Evolutionary conservation across 495 filamentous ascomycete species (phyloP), one percentile per base, ranked within the genome.

Genomic region (Xylaria bambusicola): DNA sequence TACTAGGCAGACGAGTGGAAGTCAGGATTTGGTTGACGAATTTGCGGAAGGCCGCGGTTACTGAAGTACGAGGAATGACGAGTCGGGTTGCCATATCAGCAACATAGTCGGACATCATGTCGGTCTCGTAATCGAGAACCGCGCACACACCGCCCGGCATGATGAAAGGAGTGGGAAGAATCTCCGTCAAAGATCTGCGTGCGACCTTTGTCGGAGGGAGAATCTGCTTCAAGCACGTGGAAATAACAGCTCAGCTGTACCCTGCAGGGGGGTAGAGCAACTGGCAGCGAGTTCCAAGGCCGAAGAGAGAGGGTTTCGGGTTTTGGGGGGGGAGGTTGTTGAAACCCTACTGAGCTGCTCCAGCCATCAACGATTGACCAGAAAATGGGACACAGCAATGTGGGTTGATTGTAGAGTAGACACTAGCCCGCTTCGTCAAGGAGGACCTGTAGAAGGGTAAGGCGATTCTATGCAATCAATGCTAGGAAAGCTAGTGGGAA

Each of bases 101-200:
- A 70, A 99, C 94, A 77, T 96, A 99, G 69, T 97, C 93, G 55
- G 92, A 89, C 92, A 98, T 99, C 72, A 91, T 82, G 63, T 97
- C 92, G 86, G 98, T 94, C 72, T 98, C 94, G 74, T 99, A 99
- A 79, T 99, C 95, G 72, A 99, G 84, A 73, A 95, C 88, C 55
- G 91, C 90, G 66, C 94, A 93, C 38, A 99, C 95, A 65, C 94
- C 94, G 77, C 94, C 94, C 62, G 73, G 83, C 78, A 81, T 81
- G 63, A 70, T 80, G 73, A 36, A 61, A 50, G 68, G 45, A 63
- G 42, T 58, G 55, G 41, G 33, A 31, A 61, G 27, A 12, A 52
- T 31, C 64, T 64, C 64, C 64, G 62, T 64, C 60, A 71, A 71
- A 68, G 68, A 68, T 65, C 63, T 47, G 47, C 3, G 3, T 12